Evolutionary conservation across 2,329 filamentous ascomycete species (phyloP).

Genomic region (Sporothrix globosa): DNA sequence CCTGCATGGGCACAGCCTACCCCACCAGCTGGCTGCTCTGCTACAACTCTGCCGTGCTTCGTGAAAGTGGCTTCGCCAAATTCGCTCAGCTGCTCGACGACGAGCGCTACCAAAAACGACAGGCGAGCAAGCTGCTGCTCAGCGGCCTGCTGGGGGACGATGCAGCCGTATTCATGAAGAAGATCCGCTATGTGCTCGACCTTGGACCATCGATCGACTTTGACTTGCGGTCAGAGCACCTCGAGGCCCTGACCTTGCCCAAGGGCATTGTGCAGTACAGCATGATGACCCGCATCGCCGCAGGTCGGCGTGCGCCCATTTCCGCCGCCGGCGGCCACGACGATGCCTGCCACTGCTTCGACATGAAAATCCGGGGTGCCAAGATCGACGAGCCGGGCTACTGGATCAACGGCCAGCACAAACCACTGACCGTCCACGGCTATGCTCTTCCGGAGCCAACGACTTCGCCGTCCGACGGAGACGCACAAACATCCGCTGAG

Average conservation of each 20-base stretch:
- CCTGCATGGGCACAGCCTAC: constrained; percentile 32
- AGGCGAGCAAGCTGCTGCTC: neutral
- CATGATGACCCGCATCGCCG: constrained; percentile 12
- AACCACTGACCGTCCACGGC: neutral
- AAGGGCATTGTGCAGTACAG: constrained; percentile 36
- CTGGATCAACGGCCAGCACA: constrained; percentile 8
- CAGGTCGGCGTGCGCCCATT: neutral
- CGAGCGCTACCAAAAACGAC: constrained; percentile 31
- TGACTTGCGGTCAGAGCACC: constrained; percentile 33
- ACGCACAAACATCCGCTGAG: neutral
- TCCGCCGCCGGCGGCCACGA: constrained; percentile 48
- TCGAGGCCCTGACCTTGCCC: constrained; percentile 36
- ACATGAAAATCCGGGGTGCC: neutral
- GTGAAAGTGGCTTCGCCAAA: constrained; percentile 33
- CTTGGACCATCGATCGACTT: constrained; percentile 35
- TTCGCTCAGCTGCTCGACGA: constrained; percentile 33
- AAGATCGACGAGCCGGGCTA: constrained; percentile 10
- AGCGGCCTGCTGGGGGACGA: constrained; percentile 16
- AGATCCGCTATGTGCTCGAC: constrained; percentile 38
- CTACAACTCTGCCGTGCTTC: constrained; percentile 33
- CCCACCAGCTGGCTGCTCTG: constrained; percentile 33
- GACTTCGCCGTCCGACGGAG: neutral
- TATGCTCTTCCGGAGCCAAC: neutral
- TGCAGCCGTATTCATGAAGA: constrained; percentile 28
- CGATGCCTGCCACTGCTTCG: constrained; percentile 46